Conservation (phyloP, 2,329 filamentous ascomycete species). For the Pseudonectria buxi region DNA sequence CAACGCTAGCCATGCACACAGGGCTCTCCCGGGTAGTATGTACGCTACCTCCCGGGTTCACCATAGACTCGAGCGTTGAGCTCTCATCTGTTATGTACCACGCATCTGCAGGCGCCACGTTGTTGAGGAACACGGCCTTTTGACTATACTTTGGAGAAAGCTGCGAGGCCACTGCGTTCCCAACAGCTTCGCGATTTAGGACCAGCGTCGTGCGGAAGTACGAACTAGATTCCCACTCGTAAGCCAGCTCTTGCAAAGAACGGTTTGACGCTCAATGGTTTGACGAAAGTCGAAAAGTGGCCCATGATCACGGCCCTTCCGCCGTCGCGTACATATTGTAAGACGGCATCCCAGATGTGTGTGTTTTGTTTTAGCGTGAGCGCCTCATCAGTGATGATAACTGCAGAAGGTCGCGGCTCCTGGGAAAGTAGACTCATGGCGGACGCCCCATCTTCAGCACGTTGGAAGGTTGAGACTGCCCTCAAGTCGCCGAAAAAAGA, state of each 20-base stretch:
- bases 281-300: constrained; percentile 9
- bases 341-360: constrained; percentile 10
- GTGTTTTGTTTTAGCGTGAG: constrained; percentile 3
- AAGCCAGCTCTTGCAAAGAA: constrained; percentile 19
- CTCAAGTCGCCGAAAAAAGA: constrained; percentile 3
- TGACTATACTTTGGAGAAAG: constrained; percentile 20
- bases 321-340: constrained; percentile 10
- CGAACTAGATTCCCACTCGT: constrained; percentile 13
- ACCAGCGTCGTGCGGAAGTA: constrained; percentile 16
- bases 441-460: constrained; percentile 1
- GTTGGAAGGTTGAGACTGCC: constrained; percentile 4
- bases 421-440: constrained; percentile 5
- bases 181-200: constrained; percentile 14
- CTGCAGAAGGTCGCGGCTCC: constrained; percentile 3
- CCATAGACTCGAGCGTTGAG: constrained; percentile 2
- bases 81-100: constrained; percentile 16
- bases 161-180: constrained; percentile 1
- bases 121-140: constrained; percentile 18
- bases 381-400: constrained; percentile 11
- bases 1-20: constrained; percentile 19
- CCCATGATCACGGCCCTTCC: constrained; percentile 12
- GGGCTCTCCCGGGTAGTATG: constrained; percentile 11
- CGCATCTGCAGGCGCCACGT: constrained; percentile 14
- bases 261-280: constrained; percentile 3
- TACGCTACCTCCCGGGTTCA: constrained; percentile 1